Evolutionary conservation across 1,284 basidiomycete genomes (phyloP).

Genomic region (Meira miltonrushii): DNA sequence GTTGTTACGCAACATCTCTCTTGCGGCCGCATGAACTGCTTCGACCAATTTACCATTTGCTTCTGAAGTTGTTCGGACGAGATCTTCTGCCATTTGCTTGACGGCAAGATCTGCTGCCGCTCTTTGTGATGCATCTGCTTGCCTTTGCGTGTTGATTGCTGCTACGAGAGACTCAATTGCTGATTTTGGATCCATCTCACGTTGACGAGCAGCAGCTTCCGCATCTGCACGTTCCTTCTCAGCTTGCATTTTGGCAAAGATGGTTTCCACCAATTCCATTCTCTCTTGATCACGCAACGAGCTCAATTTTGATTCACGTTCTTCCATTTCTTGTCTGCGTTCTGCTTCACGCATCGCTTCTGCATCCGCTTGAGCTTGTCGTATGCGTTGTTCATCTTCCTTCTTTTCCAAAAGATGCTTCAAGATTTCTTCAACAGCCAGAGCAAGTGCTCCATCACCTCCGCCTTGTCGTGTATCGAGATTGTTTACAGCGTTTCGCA

Average conservation of each 20-base stretch:
- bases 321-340: slow-evolving; percentile 17
- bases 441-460: slow-evolving; percentile 26
- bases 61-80: slow-evolving; percentile 28
- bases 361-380: neutral
- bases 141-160: slow-evolving; percentile 33
- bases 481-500: neutral
- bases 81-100: slow-evolving; percentile 26
- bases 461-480: neutral
- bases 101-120: slow-evolving; percentile 27
- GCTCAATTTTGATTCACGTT: neutral
- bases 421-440: slow-evolving; percentile 45
- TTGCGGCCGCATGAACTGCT: slow-evolving; percentile 29
- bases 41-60: slow-evolving; percentile 36
- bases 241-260: slow-evolving; percentile 7
- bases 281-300: slow-evolving; percentile 26
- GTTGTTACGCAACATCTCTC: slow-evolving; percentile 38
- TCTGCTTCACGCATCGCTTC: slow-evolving; percentile 21
- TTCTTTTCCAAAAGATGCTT: slow-evolving; percentile 40
- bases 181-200: slow-evolving; percentile 22
- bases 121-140: slow-evolving; percentile 22
- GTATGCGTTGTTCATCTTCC: slow-evolving; percentile 27
- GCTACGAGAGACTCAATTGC: slow-evolving; percentile 42
- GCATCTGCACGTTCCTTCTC: slow-evolving; percentile 8
- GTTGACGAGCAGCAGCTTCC: neutral
- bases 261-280: slow-evolving; percentile 24